A percentile compares a stretch with the other conserved stretches of the same genome.
Evolutionary conservation across 306 rosid genomes (phyloP).

Genomic region (Alnus glutinosa): DNA sequence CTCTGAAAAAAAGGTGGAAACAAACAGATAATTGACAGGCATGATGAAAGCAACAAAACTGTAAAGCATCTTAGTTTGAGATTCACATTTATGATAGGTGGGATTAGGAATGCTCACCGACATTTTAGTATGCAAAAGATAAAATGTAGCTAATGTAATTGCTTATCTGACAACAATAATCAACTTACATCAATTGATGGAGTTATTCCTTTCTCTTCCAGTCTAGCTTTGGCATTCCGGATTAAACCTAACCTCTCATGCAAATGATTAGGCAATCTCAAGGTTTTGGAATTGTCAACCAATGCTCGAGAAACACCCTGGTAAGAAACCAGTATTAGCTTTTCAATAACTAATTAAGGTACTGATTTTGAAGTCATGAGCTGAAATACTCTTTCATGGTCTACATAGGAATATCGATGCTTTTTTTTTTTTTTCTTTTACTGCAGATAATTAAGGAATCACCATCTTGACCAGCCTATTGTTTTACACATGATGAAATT

Average conservation of each 20-base stretch:
- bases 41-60: neutral
- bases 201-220: constrained; percentile 84
- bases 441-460: neutral
- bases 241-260: constrained; percentile 88
- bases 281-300: constrained; percentile 84
- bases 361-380: neutral
- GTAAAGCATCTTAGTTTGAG: constrained; percentile 9
- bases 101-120: constrained; percentile 16
- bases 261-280: constrained; percentile 81
- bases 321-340: neutral
- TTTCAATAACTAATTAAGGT: neutral
- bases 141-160: constrained; percentile 9
- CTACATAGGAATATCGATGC: neutral
- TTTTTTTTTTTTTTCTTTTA: neutral
- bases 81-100: neutral
- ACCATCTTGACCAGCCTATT: neutral
- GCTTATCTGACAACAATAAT: constrained; percentile 14
- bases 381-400: neutral
- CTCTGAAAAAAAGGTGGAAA: constrained; percentile 50
- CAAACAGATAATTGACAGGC: constrained; percentile 4
- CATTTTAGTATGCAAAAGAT: constrained; percentile 10
- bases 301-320: constrained; percentile 96
- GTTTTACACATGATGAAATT: neutral
- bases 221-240: constrained; percentile 73
- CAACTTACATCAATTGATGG: constrained; percentile 91